These are phyloP conservation scores for Calonectria naviculata DNA, from an alignment of 2,329 filamentous ascomycete species.

Conservation along the genomic window DNA sequence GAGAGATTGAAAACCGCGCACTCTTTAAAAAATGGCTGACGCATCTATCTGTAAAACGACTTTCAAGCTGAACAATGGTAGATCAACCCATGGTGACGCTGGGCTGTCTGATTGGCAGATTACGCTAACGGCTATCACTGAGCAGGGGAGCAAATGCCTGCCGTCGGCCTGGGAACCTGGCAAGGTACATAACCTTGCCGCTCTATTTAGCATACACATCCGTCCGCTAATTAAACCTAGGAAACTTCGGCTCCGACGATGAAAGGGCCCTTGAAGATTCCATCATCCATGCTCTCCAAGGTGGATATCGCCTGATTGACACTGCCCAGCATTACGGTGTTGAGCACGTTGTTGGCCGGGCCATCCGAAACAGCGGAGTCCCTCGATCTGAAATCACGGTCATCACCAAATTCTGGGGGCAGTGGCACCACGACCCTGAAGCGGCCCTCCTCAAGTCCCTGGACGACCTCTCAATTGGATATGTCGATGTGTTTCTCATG, in stretches of 20 bases:
- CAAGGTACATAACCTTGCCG: not conserved
- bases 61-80: conserved; percentile 16
- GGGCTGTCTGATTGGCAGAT: not conserved
- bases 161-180: conserved; percentile 16
- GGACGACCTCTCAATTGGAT: conserved; percentile 41
- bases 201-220: not conserved
- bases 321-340: conserved; percentile 42
- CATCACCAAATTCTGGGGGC: conserved; percentile 46
- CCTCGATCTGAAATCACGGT: conserved; percentile 47
- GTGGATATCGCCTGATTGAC: conserved; percentile 46
- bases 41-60: not conserved
- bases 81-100: not conserved
- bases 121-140: not conserved
- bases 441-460: conserved; percentile 44
- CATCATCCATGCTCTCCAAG: conserved; percentile 41
- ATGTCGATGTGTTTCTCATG: conserved; percentile 46
- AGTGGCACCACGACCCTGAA: conserved; percentile 43
- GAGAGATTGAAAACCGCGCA: not conserved
- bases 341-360: conserved; percentile 44
- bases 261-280: conserved; percentile 19
- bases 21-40: not conserved
- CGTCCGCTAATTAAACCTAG: not conserved
- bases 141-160: conserved; percentile 1
- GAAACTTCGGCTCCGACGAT: conserved; percentile 7
- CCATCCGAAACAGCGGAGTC: conserved; percentile 45